Evolutionary conservation across 2,329 filamentous ascomycete species (phyloP).

Genomic region (Pseudogymnoascus pannorum): DNA sequence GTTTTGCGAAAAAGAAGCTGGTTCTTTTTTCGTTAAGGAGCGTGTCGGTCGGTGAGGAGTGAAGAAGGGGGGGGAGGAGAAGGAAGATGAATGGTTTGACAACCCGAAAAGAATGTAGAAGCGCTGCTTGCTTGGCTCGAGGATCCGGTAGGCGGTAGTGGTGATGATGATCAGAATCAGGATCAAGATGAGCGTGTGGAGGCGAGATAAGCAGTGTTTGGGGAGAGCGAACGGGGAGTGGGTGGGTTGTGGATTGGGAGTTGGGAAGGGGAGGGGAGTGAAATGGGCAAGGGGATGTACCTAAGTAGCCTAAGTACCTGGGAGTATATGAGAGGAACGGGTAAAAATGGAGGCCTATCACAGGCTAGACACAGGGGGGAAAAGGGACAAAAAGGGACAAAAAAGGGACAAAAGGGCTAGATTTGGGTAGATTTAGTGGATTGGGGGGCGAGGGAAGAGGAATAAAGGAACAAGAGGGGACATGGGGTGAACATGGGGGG

Average conservation of each 20-base stretch:
- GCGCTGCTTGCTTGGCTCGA: no score
- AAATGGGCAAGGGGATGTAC: not conserved
- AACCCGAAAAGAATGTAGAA: not conserved
- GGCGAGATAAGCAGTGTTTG: not conserved
- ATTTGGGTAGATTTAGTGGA: no score
- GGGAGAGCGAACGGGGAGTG: no score
- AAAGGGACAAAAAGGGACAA: not conserved
- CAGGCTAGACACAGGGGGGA: not conserved
- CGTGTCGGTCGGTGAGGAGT: not conserved
- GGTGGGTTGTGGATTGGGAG: no score
- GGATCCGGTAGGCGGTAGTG: not conserved
- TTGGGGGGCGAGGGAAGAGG: not conserved
- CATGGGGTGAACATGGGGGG: no score
- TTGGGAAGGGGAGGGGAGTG: not conserved
- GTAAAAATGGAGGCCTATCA: not conserved
- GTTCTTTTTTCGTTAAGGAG: not conserved
- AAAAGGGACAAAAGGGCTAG: not conserved
- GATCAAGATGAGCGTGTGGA: slow-evolving; percentile 3
- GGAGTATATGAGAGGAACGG: not conserved
- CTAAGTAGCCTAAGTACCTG: not conserved
- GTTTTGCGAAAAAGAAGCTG: not conserved
- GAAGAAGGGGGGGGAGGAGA: not conserved
- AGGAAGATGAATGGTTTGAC: no score
- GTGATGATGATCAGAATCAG: not conserved
- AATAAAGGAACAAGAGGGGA: not conserved